Percentiles rank a stretch among this genome's conserved stretches.
These are phyloP conservation scores for Cydonia oblonga DNA, from an alignment of 331 rosid species.

Conservation along the genomic window DNA sequence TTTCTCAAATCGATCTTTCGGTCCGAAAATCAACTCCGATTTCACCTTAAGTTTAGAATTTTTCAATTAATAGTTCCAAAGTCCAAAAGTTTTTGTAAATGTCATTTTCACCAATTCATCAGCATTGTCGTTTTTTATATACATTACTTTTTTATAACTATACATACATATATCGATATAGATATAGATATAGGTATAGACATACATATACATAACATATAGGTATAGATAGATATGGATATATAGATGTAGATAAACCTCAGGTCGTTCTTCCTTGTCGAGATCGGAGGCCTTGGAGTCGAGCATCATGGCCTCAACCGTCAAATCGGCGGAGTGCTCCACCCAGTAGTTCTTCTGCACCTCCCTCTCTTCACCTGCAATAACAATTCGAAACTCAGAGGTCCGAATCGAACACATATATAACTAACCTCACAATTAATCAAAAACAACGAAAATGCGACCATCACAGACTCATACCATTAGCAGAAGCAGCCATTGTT, in stretches of 20 bases:
- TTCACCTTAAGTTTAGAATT: background rate
- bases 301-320: slow-evolving; percentile 92
- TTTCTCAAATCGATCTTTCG: background rate
- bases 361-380: slow-evolving; percentile 42
- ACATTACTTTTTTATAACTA: background rate
- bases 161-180: background rate
- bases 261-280: slow-evolving; percentile 92
- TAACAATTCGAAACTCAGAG: background rate
- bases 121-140: background rate
- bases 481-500: slow-evolving; percentile 11
- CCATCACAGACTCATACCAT: background rate
- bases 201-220: background rate
- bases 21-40: background rate
- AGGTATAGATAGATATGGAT: background rate
- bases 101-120: background rate
- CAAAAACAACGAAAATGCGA: background rate
- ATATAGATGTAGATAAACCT: slow-evolving; percentile 23
- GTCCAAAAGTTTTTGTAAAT: background rate
- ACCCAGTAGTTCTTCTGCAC: slow-evolving; percentile 75
- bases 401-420: background rate
- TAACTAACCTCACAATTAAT: too few species aligned
- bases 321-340: slow-evolving; percentile 56
- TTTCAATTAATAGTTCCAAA: background rate
- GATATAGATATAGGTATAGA: background rate
- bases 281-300: slow-evolving; percentile 90